Base-by-base conservation (phyloP, 1,139 yeast genomes). In the Casaregolazyma lundiana region DNA sequence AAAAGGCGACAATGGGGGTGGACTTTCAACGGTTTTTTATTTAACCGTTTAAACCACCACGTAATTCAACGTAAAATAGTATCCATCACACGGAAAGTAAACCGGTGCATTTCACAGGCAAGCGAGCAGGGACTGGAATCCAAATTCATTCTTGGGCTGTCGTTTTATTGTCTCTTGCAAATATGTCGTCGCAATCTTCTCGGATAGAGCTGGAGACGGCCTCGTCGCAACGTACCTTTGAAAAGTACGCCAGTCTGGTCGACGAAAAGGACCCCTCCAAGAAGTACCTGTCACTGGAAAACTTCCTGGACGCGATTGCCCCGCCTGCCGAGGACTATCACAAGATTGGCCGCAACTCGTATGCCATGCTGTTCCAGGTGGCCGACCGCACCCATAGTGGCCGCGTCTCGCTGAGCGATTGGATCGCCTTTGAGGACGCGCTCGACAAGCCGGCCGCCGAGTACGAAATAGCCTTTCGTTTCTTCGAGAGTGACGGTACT, bases 401-500 rank as follows among this genome's bases (percentile, higher is more conserved):
- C 34, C 50, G 52, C 29, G 66, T 69, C 26, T 58, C 68, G 16
- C 52, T 69, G 64, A 55, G 61, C 46, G 74, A 70, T 55, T 70
- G 73, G 74, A 51, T 52, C 38, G 65, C 66, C 37, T 70, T 70
- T 50, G 71, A 68, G 49, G 58, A 61, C 48, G 55, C 67, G 49
- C 62, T 68, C 47, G 66, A 62, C 52, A 64, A 64, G 41, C 75
- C 77, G 36, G 75, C 75, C 35, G 78, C 78, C 37, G 78, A 68
- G 53, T 69, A 64, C 53, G 74, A 72, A 48, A 75, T 69, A 41
- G 72, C 71, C 5, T 73, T 64, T 53, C 63, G 72, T 15, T 63
- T 71, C 41, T 71, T 71, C 47, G 73, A 71, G 54, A 56, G 57
- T 38, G 61, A 62, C 35, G 70, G 71, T 19, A 54, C 60, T 29